phyloP scores from a whole-genome alignment of 495 filamentous ascomycete species.

The Aspergillus nidulans region DNA sequence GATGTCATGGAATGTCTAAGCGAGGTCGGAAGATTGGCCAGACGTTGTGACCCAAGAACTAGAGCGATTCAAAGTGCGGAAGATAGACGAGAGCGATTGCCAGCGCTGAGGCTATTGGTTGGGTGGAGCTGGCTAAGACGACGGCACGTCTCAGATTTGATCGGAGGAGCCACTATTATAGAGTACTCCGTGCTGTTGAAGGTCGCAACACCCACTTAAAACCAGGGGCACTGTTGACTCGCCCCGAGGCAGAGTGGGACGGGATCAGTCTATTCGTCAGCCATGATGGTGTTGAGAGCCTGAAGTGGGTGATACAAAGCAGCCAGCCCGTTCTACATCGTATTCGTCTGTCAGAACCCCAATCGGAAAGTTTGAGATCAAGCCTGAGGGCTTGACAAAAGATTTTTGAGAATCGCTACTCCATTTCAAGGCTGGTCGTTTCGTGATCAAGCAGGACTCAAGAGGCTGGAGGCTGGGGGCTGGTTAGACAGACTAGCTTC shows the following conservation, averaged over 20 bases:
- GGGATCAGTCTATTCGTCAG: not conserved
- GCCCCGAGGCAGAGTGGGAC: not conserved
- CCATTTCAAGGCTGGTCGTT: not conserved
- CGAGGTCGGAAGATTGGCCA: constrained; percentile 16
- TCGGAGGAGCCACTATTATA: not conserved
- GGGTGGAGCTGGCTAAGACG: constrained; percentile 11
- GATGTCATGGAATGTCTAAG: not conserved
- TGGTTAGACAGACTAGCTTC: not conserved
- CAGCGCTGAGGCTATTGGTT: constrained; percentile 3
- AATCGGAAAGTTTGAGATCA: not conserved
- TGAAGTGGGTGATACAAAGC: not conserved
- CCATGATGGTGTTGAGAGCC: not conserved
- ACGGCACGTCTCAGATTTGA: constrained; percentile 24
- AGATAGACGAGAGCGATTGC: not conserved
- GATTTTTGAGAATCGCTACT: not conserved
- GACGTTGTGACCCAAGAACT: constrained; percentile 14
- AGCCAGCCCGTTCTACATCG: not conserved
- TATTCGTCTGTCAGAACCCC: not conserved
- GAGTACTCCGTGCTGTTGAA: constrained; percentile 2
- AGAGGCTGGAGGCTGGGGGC: not conserved
- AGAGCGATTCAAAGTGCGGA: constrained; percentile 12
- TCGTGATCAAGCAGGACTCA: not conserved
- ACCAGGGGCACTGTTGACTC: constrained; percentile 10
- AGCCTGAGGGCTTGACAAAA: not conserved
- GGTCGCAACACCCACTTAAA: constrained; percentile 17